Percentiles rank a stretch among this genome's conserved stretches.
phyloP scores from a whole-genome alignment of 805 yeast species.

The Saccharomyces paradoxus region DNA sequence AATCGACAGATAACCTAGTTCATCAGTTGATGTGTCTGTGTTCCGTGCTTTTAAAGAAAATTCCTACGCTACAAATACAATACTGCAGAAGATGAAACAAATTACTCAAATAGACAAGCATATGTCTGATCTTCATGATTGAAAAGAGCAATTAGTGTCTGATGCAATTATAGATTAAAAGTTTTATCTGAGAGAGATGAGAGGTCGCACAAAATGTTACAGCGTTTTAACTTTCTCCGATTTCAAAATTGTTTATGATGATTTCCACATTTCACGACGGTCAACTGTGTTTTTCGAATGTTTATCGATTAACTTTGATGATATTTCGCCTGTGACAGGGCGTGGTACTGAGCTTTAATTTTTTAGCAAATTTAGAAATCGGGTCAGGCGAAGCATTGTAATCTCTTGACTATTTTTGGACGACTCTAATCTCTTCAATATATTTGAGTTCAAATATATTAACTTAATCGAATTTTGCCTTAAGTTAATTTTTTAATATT shows the following conservation, averaged over 20 bases:
- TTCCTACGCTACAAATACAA: background rate
- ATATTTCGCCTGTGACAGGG: constrained; percentile 78
- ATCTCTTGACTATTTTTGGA: constrained; percentile 1
- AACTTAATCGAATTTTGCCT: background rate
- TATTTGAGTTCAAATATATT: constrained; percentile 25
- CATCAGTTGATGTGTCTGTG: constrained; percentile 5
- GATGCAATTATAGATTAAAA: constrained; percentile 10
- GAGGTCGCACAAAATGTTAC: constrained; percentile 2
- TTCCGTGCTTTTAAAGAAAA: background rate
- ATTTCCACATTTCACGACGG: constrained; percentile 64
- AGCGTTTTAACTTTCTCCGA: background rate
- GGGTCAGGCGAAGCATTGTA: background rate
- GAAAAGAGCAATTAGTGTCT: constrained; percentile 18
- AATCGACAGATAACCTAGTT: constrained; percentile 11
- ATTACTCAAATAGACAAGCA: constrained; percentile 80
- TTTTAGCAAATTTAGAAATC: background rate
- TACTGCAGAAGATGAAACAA: constrained; percentile 53
- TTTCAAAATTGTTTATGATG: constrained; percentile 41
- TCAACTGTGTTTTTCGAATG: constrained; percentile 51
- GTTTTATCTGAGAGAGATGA: background rate
- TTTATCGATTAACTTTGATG: constrained; percentile 52
- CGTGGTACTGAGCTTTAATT: constrained; percentile 45
- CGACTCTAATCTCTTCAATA: constrained; percentile 6
- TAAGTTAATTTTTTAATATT: background rate
- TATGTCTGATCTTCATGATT: constrained; percentile 67